phyloP scores from a whole-genome alignment of 106 monocot genomes.

The Dioscorea alata region DNA sequence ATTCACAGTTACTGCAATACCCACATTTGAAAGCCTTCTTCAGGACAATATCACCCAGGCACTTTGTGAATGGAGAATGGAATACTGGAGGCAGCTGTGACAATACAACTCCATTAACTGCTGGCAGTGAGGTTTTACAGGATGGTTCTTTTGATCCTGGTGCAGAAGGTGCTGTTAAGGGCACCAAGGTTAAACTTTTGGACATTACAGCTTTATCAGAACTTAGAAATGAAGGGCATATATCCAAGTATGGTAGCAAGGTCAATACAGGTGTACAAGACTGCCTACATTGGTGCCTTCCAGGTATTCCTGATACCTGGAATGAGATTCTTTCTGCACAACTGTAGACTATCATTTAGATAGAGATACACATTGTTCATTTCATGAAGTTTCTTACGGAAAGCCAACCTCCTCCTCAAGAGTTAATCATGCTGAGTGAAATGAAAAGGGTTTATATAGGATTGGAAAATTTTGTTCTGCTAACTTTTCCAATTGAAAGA shows the following conservation, averaged over 20 bases:
- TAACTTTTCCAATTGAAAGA: no score
- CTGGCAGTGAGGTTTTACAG: constrained; percentile 53
- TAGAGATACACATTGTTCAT: no score
- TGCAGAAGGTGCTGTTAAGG: constrained; percentile 50
- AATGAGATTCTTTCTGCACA: constrained; percentile 84
- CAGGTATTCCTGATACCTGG: constrained; percentile 94
- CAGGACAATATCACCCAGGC: constrained; percentile 79
- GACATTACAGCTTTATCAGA: constrained; percentile 79
- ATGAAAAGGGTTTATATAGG: no score
- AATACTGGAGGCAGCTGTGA: constrained; percentile 92
- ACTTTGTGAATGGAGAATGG: constrained; percentile 92
- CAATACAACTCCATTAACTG: constrained; percentile 47
- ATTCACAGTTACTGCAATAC: constrained; percentile 40
- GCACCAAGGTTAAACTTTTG: constrained; percentile 65
- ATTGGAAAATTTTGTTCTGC: no score
- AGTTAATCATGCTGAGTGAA: no score
- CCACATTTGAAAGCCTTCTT: constrained; percentile 70
- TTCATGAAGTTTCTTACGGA: no score
- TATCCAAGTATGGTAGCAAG: constrained; percentile 54
- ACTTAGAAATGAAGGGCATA: constrained; percentile 78
- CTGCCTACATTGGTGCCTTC: constrained; percentile 94
- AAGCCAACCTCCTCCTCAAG: no score
- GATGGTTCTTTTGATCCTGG: constrained; percentile 46
- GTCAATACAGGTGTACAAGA: constrained; percentile 43
- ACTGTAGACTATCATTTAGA: constrained; percentile 25